Conservation (phyloP, 2,329 filamentous ascomycete species). For the Trichoderma koningiopsis region DNA sequence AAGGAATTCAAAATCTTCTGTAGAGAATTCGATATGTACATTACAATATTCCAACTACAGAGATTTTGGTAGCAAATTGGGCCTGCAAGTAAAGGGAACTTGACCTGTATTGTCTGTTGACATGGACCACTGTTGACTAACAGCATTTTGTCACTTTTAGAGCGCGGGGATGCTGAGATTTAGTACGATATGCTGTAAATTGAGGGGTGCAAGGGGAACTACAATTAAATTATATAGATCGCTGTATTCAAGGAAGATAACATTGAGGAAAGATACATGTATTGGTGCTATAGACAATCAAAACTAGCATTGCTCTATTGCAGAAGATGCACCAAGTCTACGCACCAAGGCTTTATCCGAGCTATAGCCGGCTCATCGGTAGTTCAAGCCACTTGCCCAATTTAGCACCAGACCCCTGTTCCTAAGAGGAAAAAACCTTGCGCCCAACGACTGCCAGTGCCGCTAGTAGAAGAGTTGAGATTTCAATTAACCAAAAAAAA, state of each 20-base stretch:
- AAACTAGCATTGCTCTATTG: not conserved
- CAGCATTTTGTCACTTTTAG: not conserved
- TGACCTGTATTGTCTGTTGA: not conserved
- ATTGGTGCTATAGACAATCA: not conserved
- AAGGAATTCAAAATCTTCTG: not conserved
- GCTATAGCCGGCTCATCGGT: constrained; percentile 5
- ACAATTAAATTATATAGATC: not conserved
- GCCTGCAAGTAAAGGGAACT: not conserved
- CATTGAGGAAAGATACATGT: not conserved
- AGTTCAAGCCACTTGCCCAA: not conserved
- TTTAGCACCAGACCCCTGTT: not conserved
- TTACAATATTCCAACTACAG: not conserved
- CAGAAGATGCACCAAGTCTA: not conserved
- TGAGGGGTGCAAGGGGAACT: not conserved
- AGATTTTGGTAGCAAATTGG: not conserved
- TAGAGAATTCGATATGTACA: not conserved
- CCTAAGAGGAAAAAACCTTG: constrained; percentile 2
- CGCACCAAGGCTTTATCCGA: constrained; percentile 9
- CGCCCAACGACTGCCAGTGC: not conserved
- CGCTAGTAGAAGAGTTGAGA: not conserved
- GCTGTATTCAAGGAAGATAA: not conserved
- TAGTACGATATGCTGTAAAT: not conserved
- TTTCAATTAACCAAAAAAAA: not conserved
- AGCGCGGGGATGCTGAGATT: not conserved
- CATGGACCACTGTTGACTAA: not conserved